Conservation (phyloP, 2,329 filamentous ascomycete species). For the Trichoderma sp. region DNA sequence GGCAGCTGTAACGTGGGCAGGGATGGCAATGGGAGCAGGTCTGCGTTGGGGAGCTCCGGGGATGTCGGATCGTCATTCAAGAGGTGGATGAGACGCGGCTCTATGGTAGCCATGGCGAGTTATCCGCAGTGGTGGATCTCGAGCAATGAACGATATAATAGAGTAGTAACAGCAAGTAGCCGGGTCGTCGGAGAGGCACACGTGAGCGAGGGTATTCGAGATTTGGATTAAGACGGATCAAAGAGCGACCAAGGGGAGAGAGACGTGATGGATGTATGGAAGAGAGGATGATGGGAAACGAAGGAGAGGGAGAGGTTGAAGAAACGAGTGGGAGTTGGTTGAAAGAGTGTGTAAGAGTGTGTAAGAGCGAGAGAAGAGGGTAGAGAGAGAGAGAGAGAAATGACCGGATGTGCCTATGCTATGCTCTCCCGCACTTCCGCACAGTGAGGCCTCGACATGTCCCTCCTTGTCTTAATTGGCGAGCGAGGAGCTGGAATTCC, state of each 20-base stretch:
- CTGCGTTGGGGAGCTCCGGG: conserved; percentile 46
- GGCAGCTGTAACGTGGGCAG: conserved; percentile 48
- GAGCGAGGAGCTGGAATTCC: background rate
- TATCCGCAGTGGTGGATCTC: conserved; percentile 24
- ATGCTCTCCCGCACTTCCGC: background rate
- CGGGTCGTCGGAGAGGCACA: background rate
- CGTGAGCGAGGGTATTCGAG: background rate
- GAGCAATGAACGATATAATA: conserved; percentile 27
- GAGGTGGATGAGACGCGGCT: conserved; percentile 64
- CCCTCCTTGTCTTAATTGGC: background rate
- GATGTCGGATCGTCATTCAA: conserved; percentile 54
- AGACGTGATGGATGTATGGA: background rate
- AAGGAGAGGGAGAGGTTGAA: conserved; percentile 19
- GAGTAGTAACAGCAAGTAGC: background rate
- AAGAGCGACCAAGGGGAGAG: background rate
- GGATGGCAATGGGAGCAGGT: conserved; percentile 38
- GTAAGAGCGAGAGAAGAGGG: background rate
- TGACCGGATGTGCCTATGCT: background rate
- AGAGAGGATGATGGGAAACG: background rate
- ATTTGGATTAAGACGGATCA: background rate
- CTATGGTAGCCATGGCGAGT: conserved; percentile 62
- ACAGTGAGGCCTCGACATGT: conserved; percentile 9
- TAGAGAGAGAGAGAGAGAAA: background rate
- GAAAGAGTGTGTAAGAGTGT: background rate
- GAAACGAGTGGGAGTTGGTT: background rate